Evolutionary conservation across 129 eudicot genomes (phyloP).

Genomic region (Artemisia tridentata): DNA sequence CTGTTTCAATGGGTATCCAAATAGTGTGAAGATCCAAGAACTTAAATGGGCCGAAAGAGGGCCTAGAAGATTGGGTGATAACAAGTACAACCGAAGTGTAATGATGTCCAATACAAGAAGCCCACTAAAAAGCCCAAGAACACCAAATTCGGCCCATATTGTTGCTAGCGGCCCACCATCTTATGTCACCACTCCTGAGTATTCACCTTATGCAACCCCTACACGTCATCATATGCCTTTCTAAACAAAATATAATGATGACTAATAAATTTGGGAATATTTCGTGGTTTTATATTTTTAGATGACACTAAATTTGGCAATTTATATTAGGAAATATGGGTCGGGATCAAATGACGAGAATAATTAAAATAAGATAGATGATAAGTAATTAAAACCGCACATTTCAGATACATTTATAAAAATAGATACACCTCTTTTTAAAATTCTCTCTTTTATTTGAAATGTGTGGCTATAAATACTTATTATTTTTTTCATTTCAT

Average conservation of each 20-base stretch:
- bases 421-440: too few relatives aligned
- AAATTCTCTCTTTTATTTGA: too few relatives aligned
- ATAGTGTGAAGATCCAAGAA: conserved; percentile 51
- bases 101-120: conserved; percentile 50
- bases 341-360: too few relatives aligned
- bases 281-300: conserved; percentile 7
- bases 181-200: conserved; percentile 48
- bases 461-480: too few relatives aligned
- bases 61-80: conserved; percentile 54
- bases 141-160: conserved; percentile 30
- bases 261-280: neutral
- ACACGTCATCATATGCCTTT: conserved; percentile 54
- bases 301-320: too few relatives aligned
- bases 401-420: too few relatives aligned
- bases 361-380: too few relatives aligned
- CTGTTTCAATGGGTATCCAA: conserved; percentile 58
- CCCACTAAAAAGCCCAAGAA: conserved; percentile 42
- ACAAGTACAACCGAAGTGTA: conserved; percentile 35
- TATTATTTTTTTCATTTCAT: too few relatives aligned
- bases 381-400: too few relatives aligned
- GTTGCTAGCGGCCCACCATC: conserved; percentile 50
- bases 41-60: conserved; percentile 87
- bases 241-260: conserved; percentile 19
- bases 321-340: too few relatives aligned
- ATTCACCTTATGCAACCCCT: conserved; percentile 53